These are phyloP conservation scores for Prunus yedoensis DNA, from an alignment of 331 rosid species.

Conservation along the genomic window DNA sequence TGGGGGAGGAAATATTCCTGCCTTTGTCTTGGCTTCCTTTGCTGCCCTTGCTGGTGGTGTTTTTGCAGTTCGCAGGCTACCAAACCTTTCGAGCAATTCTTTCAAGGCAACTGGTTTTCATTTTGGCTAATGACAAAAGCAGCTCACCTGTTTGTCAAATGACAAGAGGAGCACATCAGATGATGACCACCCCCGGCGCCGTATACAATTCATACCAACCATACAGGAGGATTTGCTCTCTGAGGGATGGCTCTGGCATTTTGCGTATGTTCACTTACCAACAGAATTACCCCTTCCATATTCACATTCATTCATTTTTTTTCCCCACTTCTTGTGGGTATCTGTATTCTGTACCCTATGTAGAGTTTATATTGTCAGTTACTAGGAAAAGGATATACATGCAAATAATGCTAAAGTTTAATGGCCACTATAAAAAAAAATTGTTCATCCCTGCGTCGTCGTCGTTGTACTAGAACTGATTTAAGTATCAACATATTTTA, in stretches of 20 bases:
- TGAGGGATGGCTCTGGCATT: conserved; percentile 25
- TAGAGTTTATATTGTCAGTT: conserved; percentile 33
- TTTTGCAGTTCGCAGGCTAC: conserved; percentile 65
- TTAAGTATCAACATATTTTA: too few species aligned
- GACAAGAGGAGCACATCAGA: conserved; percentile 11
- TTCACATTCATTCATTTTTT: conserved; percentile 68
- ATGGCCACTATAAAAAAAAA: neutral
- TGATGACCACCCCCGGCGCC: conserved; percentile 18
- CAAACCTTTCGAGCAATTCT: conserved; percentile 51
- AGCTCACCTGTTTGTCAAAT: conserved; percentile 28
- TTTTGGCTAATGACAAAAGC: conserved; percentile 47
- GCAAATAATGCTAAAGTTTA: neutral
- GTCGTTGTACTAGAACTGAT: too few species aligned
- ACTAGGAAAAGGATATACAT: conserved; percentile 25
- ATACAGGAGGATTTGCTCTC: conserved; percentile 18
- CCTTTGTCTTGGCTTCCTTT: conserved; percentile 79
- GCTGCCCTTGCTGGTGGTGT: conserved; percentile 79
- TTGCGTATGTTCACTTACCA: conserved; percentile 31
- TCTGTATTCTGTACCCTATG: conserved; percentile 27
- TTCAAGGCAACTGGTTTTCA: conserved; percentile 72
- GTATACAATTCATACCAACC: conserved; percentile 28
- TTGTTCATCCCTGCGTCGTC: neutral
- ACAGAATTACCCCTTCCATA: conserved; percentile 33
- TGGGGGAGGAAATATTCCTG: conserved; percentile 91
- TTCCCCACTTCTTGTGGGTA: conserved; percentile 31